Evolutionary conservation across 2,329 filamentous ascomycete species (phyloP).

Genomic region (Corinectria fuckeliana): DNA sequence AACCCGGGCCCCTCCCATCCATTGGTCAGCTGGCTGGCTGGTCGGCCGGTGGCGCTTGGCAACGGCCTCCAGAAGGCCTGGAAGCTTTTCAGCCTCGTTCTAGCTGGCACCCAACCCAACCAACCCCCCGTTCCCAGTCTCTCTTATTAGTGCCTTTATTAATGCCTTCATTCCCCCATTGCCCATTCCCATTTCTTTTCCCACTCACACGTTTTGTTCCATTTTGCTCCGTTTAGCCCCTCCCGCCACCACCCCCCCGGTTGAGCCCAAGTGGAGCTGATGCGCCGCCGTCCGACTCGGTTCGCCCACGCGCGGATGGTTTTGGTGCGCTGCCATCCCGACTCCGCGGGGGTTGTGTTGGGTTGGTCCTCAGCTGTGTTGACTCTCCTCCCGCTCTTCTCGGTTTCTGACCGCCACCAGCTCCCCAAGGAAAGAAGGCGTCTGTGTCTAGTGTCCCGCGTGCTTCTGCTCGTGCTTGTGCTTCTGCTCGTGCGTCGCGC

Average conservation of each 20-base stretch:
- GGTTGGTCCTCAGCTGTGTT: slow-evolving; percentile 3
- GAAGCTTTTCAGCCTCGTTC: slow-evolving; percentile 21
- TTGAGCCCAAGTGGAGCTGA: slow-evolving; percentile 3
- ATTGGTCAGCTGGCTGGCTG: no score
- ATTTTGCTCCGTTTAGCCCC: neutral
- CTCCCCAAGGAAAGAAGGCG: neutral
- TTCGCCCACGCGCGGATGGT: slow-evolving; percentile 8
- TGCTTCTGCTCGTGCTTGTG: no score
- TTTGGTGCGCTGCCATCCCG: slow-evolving; percentile 3
- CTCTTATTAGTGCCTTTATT: no score
- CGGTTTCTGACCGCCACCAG: neutral
- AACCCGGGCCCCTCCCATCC: no score
- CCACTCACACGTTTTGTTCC: neutral
- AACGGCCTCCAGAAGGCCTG: slow-evolving; percentile 16
- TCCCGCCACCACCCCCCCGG: neutral
- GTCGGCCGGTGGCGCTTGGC: slow-evolving; percentile 5
- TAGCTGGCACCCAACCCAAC: no score
- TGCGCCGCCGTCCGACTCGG: slow-evolving; percentile 9
- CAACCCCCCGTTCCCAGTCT: slow-evolving; percentile 3
- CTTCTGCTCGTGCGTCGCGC: no score
- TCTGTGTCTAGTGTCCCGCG: neutral
- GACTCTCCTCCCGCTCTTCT: neutral
- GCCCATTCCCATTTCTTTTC: neutral
- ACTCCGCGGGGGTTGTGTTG: neutral
- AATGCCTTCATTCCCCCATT: no score